Evolutionary conservation across 306 rosid species (phyloP).

Genomic region (Rubus parviflorus): DNA sequence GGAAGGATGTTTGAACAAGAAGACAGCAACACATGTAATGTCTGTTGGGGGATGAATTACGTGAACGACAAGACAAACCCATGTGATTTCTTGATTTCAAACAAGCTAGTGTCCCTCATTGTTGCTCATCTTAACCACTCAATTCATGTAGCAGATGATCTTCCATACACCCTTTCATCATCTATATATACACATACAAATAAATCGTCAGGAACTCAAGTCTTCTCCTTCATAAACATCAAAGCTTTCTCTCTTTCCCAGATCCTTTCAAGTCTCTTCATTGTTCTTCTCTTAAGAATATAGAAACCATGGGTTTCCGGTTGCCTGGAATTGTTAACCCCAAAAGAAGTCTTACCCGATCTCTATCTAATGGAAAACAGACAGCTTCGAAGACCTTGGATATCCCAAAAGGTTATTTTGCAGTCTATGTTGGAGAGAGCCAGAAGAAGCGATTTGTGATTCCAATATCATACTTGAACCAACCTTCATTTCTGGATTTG

Average conservation of each 20-base stretch:
- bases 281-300: neutral
- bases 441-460: slow-evolving; percentile 1
- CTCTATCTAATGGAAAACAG: neutral
- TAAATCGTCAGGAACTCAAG: neutral
- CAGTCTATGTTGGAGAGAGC: neutral
- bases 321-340: neutral
- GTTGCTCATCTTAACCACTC: neutral
- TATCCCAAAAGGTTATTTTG: slow-evolving; percentile 1
- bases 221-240: neutral
- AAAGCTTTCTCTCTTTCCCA: neutral
- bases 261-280: neutral
- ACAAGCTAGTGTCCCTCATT: neutral
- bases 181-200: neutral
- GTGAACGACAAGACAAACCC: neutral
- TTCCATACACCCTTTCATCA: neutral
- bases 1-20: neutral
- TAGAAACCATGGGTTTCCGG: neutral
- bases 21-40: neutral
- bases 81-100: neutral
- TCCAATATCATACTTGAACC: neutral
- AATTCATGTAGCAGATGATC: neutral
- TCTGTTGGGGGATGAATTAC: neutral
- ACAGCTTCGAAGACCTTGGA: neutral
- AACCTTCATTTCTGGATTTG: slow-evolving; percentile 1
- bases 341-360: neutral